Base-by-base conservation (phyloP, 768 basidiomycete genomes). In the Inosperma sp. region DNA sequence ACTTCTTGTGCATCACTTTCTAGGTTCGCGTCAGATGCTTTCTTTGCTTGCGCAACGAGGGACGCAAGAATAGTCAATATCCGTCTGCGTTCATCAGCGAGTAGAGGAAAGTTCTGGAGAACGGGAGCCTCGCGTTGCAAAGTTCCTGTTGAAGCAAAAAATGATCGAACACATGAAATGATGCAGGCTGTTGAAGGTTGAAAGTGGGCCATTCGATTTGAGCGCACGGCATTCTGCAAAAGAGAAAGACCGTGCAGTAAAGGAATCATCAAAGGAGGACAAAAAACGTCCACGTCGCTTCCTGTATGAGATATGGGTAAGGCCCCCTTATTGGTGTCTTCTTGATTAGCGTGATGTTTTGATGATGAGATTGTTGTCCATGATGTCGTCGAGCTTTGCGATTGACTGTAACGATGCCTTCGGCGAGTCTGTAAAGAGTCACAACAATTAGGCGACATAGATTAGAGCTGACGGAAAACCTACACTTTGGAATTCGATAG, bases 161-260 rank as follows among this genome's bases (percentile, higher is more conserved):
- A 86, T 23, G 85, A 81, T 26, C 94, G 86, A 40, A 98, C 92
- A 48, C 89, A 91, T 10, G 92, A 93, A 58, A 99, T 93, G 53
- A 98, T 87, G 67, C 85, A 93, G 12, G 93, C 94, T 0, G 94
- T 91, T 3, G 93, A 87, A 5, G 95, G 93, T 61, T 93, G 91
- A 60, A 92, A 94, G 68, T 98, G 95, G 2, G 83, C 70, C 22
- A 81, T 69, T 39, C 89, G 82, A 59, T 83, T 83, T n/a, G 81
- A 74, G 35, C 82, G 76, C 16, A 93, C 92, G 5, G 93, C 89
- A 49, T 79, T 86, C 61, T 94, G 88, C 19, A 99, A 76, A 35
- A 97, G 75, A 7, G 87, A 84, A 33, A 97, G 74, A 12, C 88
- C 88, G 57, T 93, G 92, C 6, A 90, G 74, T 40, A 97, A 79